Base-by-base conservation (phyloP, 2,329 filamentous ascomycete species). In the Mycosphaerella sp. region DNA sequence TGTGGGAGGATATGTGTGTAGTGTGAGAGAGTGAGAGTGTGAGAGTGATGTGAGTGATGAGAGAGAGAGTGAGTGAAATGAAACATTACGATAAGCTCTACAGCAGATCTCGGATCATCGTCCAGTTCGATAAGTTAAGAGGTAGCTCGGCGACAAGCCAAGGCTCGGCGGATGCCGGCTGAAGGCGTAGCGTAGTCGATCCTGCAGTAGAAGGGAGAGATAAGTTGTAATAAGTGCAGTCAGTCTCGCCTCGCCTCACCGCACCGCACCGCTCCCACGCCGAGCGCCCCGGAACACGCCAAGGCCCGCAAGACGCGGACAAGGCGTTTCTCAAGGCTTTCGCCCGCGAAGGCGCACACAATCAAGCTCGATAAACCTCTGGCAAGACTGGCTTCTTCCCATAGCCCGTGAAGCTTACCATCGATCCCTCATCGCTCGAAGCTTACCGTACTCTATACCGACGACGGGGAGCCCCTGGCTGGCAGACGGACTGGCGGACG, bases 21-120 rank as follows among this genome's bases (percentile, higher is more conserved):
- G 14, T 17, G 21, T 21, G 21, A 21, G 21, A 21, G 21, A 2
- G 21, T 21, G 21, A 21, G 21, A 21, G 21, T 3, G 21, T 21
- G 21, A 21, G 21, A 21, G 21, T 3, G 21, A 21, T 21, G 21
- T 3, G 21, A 21, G 21, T 21, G 21, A 21, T 2, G 21, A 2
- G 21, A 21, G 14, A 21, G 21, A 21, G 21, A 21, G 21, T 21
- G 14, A 17, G 21, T 21, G 21, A 43, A 23, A 31, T 52, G 51
- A 52, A 51, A 52, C 52, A 51, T 41, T 11, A 51, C 23, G 23
- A 48, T 40, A 51, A 54, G 48, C 51, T 57, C 55, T 45, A 48
- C 43, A 12, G 48, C 17, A 5, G 39, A 26, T 26, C 26, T 11
- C 17, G 43, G 42, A 31, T 43, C 45, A 39, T 29, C 8, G 23